Base-by-base conservation (phyloP, 2,329 filamentous ascomycete genomes). In the Leptographium lundbergii region DNA sequence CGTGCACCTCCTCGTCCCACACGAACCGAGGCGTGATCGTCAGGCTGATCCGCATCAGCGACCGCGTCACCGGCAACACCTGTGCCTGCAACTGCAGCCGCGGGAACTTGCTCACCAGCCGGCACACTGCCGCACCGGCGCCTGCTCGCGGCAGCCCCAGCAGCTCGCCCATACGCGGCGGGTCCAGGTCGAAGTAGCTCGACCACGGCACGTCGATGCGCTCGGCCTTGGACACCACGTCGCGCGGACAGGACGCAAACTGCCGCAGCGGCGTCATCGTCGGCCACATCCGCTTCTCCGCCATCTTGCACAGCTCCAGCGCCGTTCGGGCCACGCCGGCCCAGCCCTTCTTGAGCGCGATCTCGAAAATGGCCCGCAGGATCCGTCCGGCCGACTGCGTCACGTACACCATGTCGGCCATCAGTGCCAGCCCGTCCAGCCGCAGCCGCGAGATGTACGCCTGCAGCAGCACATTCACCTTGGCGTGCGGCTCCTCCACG, bases 261-360 rank as follows among this genome's bases (percentile, higher is more conserved):
- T 99, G 94, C 58, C 94, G 84, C 36, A 99, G 78, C 13, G 95
- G 94, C 45, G 90, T 89, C 94, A 97, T 99, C 6, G 92, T 97
- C 17, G 92, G 91, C 94, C 94, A 99, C 95, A 99, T 99, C 56
- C 95, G 83, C 78, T 96, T 96, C 76, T 99, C 94, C 0, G 92
- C 94, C 90, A 96, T 97, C 76, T 99, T 99, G 75, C 95, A 99
- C 57, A 99, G 80, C 66, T 96, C 89, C 50, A 99, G 77, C 0
- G 94, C 91, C 62, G 88, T 90, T 75, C 94, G 96, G 10, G 94
- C 89, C 4, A 97, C 94, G 19, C 85, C 87, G 0, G 94, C 85
- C 92, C 92, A 99, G 39, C 92, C 92, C 73, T 96, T 96, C 75
- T 92, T 95, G 64, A 99, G 75, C n/a, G 89, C 87, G 58, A 99